Evolutionary conservation across 345 rosid species (phyloP).

Genomic region (Erucastrum elatum): DNA sequence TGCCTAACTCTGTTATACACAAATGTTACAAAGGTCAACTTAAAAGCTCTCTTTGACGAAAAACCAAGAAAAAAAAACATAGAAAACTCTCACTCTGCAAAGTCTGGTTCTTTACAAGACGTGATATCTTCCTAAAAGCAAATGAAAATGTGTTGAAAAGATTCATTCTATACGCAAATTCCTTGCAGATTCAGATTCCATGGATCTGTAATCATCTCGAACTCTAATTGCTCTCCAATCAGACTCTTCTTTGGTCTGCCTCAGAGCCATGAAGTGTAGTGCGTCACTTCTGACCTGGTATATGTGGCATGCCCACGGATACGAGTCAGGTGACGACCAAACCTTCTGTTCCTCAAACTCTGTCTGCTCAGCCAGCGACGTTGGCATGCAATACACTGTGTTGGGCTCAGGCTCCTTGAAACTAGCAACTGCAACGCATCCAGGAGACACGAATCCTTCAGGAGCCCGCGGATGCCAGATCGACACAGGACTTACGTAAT

Average conservation of each 20-base stretch:
- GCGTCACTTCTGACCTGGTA: conserved; percentile 89
- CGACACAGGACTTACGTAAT: conserved; percentile 66
- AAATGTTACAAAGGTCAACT: conserved; percentile 15
- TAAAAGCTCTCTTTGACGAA: not conserved
- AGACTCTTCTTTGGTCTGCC: conserved; percentile 65
- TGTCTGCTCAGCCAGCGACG: conserved; percentile 64
- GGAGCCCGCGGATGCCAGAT: conserved; percentile 97
- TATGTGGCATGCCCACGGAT: conserved; percentile 90
- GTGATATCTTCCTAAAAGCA: not conserved
- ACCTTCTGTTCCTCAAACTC: conserved; percentile 83
- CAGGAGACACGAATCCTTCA: conserved; percentile 70
- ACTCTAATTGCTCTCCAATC: conserved; percentile 78
- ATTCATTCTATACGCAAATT: conserved; percentile 31
- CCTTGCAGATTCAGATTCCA: conserved; percentile 25
- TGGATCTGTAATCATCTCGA: conserved; percentile 49
- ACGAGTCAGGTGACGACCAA: conserved; percentile 81
- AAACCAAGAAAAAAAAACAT: not conserved
- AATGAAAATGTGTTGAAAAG: not conserved
- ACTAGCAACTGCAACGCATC: conserved; percentile 66
- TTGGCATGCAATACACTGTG: conserved; percentile 64
- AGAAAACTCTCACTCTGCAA: not conserved
- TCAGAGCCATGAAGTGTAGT: conserved; percentile 82
- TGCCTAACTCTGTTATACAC: conserved; percentile 15
- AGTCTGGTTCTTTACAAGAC: conserved; percentile 1
- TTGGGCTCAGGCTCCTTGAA: conserved; percentile 70